Base-by-base conservation (phyloP, 139 green algal species). In the Ulvella scutata region DNA sequence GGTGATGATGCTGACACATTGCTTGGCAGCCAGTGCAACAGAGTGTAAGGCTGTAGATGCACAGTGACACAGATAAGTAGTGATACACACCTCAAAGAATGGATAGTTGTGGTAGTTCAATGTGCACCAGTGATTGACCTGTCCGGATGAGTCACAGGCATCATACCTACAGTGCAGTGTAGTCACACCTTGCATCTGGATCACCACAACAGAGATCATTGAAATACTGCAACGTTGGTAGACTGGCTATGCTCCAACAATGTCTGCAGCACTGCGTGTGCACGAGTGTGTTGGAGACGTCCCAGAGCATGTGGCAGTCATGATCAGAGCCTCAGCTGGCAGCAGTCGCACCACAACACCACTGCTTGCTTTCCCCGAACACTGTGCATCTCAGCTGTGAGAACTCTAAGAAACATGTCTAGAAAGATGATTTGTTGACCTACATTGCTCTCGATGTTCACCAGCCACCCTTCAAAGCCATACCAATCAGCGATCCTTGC, bases 391-490 rank as follows among this genome's bases (percentile, higher is more conserved):
- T 67, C 51, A 2, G 51, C 20, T 26, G 31, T 67, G 9, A 67
- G 17, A n/a, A 26, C 79, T 78, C 74, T 37, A 23, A 92, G 74
- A 37, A 92, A 92, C 31, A 82, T 61, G 7, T 90, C 62, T 21
- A 92, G 35, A 20, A 79, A 74, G 9, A 81, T 79, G 0, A 92
- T 72, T 3, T 78, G 43, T 0, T 72, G 35, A 2, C 23, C 37
- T 40, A 92, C 6, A 0, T 35, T 39, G 38, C 89, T 92, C 77
- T 92, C 87, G 38, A 92, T 90, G 78, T 92, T 92, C 33, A 91
- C 38, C 43, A 92, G 74, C 87, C 87, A 92, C 33, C 87, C 87
- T 13, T 92, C 87, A 78, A 92, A 92, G 43, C 78, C 77, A 38
- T 82, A 79, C 51, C 62, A 78, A 6, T 28, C 10, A 33, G 85